A percentile compares a stretch with the other conserved stretches of the same genome.
These are phyloP conservation scores for Diplodia seriata DNA, from an alignment of 2,329 filamentous ascomycete species.

Conservation along the genomic window DNA sequence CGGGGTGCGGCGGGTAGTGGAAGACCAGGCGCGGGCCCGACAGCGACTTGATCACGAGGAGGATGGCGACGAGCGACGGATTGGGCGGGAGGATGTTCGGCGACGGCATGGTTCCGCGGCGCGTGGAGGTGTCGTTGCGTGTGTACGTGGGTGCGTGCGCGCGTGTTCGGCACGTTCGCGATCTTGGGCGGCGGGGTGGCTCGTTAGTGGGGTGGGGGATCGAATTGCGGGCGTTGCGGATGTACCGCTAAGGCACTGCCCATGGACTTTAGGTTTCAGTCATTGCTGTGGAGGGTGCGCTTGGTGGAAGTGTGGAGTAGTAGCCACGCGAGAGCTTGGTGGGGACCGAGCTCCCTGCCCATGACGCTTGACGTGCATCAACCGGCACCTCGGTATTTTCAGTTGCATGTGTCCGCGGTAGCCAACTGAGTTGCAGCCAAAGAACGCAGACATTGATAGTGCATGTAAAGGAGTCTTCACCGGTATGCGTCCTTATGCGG, in stretches of 20 bases:
- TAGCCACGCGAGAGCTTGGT: constrained; percentile 13
- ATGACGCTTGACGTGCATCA: constrained; percentile 20
- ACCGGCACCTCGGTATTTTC: constrained; percentile 5
- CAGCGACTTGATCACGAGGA: constrained; percentile 48
- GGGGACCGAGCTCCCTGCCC: constrained; percentile 10
- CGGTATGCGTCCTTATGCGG: too few species aligned
- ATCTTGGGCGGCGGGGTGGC: not conserved
- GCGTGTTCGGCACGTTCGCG: not conserved
- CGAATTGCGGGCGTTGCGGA: not conserved
- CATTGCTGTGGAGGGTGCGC: constrained; percentile 12
- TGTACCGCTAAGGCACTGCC: constrained; percentile 18
- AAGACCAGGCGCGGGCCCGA: constrained; percentile 50
- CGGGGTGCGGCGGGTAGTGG: constrained; percentile 51
- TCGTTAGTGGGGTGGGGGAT: not conserved
- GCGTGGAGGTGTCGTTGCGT: not conserved
- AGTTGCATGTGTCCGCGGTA: too few species aligned
- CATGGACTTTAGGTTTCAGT: not conserved
- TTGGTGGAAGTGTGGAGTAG: constrained; percentile 9
- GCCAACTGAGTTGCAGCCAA: too few species aligned
- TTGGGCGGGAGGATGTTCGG: constrained; percentile 35
- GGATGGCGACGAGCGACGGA: constrained; percentile 47
- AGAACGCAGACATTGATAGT: too few species aligned
- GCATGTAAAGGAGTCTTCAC: too few species aligned
- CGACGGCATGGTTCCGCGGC: constrained; percentile 18
- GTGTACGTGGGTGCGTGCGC: not conserved